Percentiles rank a stretch among this genome's conserved stretches.
phyloP scores from a whole-genome alignment of 1,139 yeast genomes.

The Sugiyamaella novakii region DNA sequence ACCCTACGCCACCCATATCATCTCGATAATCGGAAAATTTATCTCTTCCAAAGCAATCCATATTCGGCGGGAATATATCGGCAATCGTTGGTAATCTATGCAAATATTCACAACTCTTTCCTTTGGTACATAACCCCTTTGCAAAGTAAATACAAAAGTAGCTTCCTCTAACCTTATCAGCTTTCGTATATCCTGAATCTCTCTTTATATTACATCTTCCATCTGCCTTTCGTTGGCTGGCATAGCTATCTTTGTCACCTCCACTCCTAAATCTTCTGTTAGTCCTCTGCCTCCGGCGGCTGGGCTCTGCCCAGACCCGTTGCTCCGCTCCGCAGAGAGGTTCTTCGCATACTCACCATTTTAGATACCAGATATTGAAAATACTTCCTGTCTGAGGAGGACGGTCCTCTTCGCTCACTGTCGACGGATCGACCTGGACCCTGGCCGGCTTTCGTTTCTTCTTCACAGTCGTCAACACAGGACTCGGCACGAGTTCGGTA shows the following conservation, averaged over 20 bases:
- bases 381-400: constrained; percentile 82
- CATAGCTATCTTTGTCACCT: constrained; percentile 43
- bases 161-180: constrained; percentile 52
- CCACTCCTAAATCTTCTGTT: constrained; percentile 37
- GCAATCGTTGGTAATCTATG: constrained; percentile 70
- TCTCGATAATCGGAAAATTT: constrained; percentile 80
- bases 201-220: constrained; percentile 58
- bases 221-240: constrained; percentile 50
- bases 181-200: constrained; percentile 79
- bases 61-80: constrained; percentile 58
- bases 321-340: no score
- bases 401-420: constrained; percentile 60
- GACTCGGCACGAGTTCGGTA: no score
- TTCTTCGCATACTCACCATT: constrained; percentile 66
- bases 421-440: constrained; percentile 69
- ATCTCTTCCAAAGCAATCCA: constrained; percentile 93
- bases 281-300: no score
- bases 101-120: constrained; percentile 70
- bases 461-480: not conserved
- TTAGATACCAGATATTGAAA: constrained; percentile 85
- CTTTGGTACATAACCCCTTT: constrained; percentile 82
- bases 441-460: constrained; percentile 52
- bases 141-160: constrained; percentile 83
- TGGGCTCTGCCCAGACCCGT: no score
- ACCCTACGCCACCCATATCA: constrained; percentile 94